Percentiles rank a stretch among this genome's conserved stretches.
These are phyloP conservation scores for Naegleria fowleri DNA, from an alignment of 208 protist species.

Conservation along the genomic window DNA sequence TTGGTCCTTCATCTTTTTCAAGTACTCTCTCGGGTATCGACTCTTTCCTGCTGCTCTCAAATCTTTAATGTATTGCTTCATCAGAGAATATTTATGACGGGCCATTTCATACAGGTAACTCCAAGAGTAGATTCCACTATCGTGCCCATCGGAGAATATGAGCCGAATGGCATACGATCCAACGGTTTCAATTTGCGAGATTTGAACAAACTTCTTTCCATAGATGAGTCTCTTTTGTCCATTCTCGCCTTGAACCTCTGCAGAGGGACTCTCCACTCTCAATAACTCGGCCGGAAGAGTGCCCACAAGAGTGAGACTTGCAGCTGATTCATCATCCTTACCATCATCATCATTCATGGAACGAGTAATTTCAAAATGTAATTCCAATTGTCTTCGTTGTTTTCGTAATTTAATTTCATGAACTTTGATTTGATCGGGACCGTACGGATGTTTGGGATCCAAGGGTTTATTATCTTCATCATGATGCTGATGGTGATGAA, in stretches of 20 bases:
- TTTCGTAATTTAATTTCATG: not conserved
- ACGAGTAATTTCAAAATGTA: not conserved
- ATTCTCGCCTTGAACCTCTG: not conserved
- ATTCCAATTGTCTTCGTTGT: not conserved
- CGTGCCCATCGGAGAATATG: not conserved
- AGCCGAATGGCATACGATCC: not conserved
- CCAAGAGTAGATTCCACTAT: not conserved
- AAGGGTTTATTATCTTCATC: not conserved
- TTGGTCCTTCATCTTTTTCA: not conserved
- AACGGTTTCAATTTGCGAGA: not conserved
- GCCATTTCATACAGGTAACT: not conserved
- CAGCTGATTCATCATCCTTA: not conserved
- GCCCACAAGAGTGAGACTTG: not conserved
- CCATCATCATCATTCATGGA: too few species aligned
- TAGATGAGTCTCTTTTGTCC: not conserved
- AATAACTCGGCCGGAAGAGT: conserved; percentile 1
- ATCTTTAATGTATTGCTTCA: conserved; percentile 4
- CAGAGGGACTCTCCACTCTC: conserved; percentile 9
- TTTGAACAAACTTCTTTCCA: conserved; percentile 9
- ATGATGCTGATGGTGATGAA: not conserved
- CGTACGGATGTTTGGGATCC: not conserved
- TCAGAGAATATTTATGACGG: not conserved
- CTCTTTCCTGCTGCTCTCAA: not conserved
- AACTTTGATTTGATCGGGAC: not conserved
- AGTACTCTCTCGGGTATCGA: not conserved